phyloP scores from a whole-genome alignment of 2,329 filamentous ascomycete species.

The Penicillium hesseltinei region DNA sequence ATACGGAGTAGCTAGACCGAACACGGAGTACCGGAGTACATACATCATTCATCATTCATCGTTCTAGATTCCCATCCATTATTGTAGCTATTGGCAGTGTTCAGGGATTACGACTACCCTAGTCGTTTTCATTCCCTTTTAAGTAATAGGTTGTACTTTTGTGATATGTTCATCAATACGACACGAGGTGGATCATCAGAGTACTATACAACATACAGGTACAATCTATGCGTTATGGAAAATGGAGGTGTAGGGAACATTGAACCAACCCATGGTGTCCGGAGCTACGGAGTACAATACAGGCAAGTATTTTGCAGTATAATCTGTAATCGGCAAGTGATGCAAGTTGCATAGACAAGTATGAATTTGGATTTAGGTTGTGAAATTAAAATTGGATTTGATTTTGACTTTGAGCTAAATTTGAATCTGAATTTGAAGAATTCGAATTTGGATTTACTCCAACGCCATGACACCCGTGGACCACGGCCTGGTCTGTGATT shows the following conservation, averaged over 20 bases:
- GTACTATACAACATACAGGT: neutral
- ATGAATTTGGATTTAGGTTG: too few relatives aligned
- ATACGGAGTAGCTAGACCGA: neutral
- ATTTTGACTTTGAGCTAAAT: neutral
- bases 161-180: neutral
- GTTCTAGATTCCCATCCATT: neutral
- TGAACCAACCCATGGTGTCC: neutral
- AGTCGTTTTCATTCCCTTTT: neutral
- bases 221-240: neutral
- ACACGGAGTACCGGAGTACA: neutral
- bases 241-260: neutral
- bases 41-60: neutral
- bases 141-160: neutral
- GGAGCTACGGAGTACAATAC: neutral
- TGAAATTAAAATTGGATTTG: too few relatives aligned
- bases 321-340: neutral
- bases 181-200: neutral
- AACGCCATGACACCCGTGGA: neutral
- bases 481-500: conserved; percentile 1
- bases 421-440: neutral
- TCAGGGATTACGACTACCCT: neutral
- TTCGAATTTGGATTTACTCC: conserved; percentile 10
- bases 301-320: neutral
- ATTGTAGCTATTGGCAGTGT: neutral
- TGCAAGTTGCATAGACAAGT: neutral